Evolutionary conservation across 768 basidiomycete genomes (phyloP), one percentile per base, ranked within the genome.

Genomic region (Daedalea quercina): DNA sequence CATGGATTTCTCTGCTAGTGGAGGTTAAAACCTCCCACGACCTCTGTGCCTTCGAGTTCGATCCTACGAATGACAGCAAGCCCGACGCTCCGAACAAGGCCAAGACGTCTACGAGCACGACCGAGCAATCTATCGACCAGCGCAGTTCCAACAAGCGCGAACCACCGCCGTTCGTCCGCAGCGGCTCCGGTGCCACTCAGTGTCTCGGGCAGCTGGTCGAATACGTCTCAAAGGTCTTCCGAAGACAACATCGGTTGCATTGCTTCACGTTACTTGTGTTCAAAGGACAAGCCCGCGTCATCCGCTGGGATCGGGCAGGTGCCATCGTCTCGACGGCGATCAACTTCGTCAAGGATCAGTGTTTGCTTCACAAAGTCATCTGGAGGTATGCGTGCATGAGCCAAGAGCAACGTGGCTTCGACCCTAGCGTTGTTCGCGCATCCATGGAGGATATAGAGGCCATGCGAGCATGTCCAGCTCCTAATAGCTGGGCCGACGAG

Each of bases 261-360:
- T 26, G 11, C 44, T 47, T 49, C 31, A 49, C 40, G 17, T 15
- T 54, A 6, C n/a, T 31, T n/a, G 24, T 58, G 17, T 26, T 19
- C 35, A 17, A 34, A 6, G 3, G 22, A 17, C 28, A 19, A 3
- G 51, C 53, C 1, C 57, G 54, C 8, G 24, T 55, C 20, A 9
- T 48, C 2, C 43, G 43, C n/a, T 52, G 43, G 40, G 56, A 57
- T 25, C 44, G 46, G 8, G 46, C 50, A 1, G 56, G 56, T 1
- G 42, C 40, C 7, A 24, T 57, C 25, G 50, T 57, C 13, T 44
- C 46, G 12, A 31, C 34, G 23, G 2, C 41, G 1, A 54, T 58
- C 51, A 22, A 54, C 34, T 54, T 42, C 47, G 26, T 17, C 1
- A 15, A 47, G 11, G 42, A 44, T 19, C 26, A 44, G 11, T 28